A percentile compares a stretch with the other conserved stretches of the same genome.
phyloP scores from a whole-genome alignment of 2,329 filamentous ascomycete genomes.

The Dactylella cylindrospora region DNA sequence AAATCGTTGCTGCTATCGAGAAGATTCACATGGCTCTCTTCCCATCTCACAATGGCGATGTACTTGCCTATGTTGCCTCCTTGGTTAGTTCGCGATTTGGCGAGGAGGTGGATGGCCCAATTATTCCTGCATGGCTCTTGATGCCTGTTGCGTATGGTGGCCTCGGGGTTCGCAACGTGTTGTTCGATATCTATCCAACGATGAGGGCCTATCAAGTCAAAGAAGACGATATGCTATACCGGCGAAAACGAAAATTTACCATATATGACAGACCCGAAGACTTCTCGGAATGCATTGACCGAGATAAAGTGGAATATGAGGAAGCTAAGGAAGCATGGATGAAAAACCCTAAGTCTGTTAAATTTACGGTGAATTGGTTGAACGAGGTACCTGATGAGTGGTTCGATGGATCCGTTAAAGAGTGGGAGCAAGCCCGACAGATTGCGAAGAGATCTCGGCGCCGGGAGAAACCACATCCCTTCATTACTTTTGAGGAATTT shows the following conservation, averaged over 20 bases:
- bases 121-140: constrained; percentile 55
- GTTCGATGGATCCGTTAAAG: constrained; percentile 27
- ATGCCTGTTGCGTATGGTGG: constrained; percentile 56
- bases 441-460: constrained; percentile 38
- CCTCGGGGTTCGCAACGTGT: constrained; percentile 56
- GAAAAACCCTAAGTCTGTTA: constrained; percentile 1
- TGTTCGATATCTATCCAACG: constrained; percentile 55
- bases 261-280: constrained; percentile 33
- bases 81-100: constrained; percentile 59
- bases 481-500: constrained; percentile 57
- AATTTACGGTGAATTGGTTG: constrained; percentile 8
- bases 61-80: constrained; percentile 61
- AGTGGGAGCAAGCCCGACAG: constrained; percentile 8
- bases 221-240: constrained; percentile 52
- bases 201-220: constrained; percentile 51
- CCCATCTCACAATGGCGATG: constrained; percentile 53
- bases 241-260: constrained; percentile 50
- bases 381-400: constrained; percentile 26
- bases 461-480: constrained; percentile 52
- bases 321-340: constrained; percentile 18
- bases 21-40: constrained; percentile 60
- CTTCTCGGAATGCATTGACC: constrained; percentile 34
- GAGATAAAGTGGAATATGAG: constrained; percentile 27
- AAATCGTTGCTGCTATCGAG: constrained; percentile 58
- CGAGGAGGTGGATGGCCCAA: constrained; percentile 52